A percentile compares a stretch with the other conserved stretches of the same genome.
Conservation (phyloP, 192 early-diverging fungal genomes). For the Spizellomyces punctatus region DNA sequence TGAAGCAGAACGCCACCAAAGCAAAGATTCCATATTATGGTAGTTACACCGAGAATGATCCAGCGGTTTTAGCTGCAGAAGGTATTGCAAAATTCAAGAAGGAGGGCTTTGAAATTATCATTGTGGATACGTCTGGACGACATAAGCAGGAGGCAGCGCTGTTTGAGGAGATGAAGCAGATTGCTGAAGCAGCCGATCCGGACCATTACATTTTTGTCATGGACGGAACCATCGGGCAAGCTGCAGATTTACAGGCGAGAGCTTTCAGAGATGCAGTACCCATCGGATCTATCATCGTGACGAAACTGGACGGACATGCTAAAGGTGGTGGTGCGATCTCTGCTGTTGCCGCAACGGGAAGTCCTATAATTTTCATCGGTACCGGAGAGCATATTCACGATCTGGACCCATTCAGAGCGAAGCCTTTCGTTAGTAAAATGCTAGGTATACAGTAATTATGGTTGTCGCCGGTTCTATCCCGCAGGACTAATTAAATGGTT, state of each 20-base stretch:
- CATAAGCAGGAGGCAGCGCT: conserved; percentile 94
- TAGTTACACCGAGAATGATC: conserved; percentile 91
- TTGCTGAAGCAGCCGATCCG: conserved; percentile 80
- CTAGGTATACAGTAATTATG: conserved; percentile 48
- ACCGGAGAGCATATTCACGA: conserved; percentile 98
- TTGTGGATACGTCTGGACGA: conserved; percentile 97
- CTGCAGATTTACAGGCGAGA: conserved; percentile 88
- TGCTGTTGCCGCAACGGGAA: conserved; percentile 91
- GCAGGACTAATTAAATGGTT: too few species aligned
- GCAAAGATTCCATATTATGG: conserved; percentile 98
- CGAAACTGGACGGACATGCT: conserved; percentile 97
- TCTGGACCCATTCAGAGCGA: conserved; percentile 85
- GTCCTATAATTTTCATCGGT: conserved; percentile 95
- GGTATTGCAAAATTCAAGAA: conserved; percentile 93
- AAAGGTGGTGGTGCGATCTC: conserved; percentile 99
- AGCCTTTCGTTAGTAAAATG: conserved; percentile 91
- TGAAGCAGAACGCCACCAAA: conserved; percentile 96
- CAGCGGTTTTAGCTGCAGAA: conserved; percentile 86
- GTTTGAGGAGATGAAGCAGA: conserved; percentile 97
- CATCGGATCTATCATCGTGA: conserved; percentile 95
- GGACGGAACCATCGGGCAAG: conserved; percentile 98
- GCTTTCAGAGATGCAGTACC: conserved; percentile 91
- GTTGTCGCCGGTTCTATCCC: too few species aligned
- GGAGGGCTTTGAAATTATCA: conserved; percentile 94
- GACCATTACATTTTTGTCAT: conserved; percentile 95